These are phyloP conservation scores for Silene uniflora DNA, from an alignment of 148 eudicot genomes.

Conservation along the genomic window DNA sequence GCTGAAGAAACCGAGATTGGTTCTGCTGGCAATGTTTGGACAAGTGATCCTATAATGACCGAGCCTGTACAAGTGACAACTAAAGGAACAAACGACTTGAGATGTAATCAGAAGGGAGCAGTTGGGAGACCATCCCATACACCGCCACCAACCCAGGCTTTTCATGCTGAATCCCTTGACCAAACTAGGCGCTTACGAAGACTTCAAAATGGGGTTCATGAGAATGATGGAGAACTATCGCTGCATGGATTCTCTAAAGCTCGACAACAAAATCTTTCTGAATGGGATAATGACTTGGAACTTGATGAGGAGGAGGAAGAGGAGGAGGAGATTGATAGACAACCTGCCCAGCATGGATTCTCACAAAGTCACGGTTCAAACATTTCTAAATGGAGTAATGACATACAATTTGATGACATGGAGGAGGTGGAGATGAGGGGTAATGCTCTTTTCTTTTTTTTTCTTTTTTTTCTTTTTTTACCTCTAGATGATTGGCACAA, in stretches of 20 bases:
- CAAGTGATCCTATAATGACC: conserved; percentile 15
- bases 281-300: conserved; percentile 28
- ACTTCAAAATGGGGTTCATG: conserved; percentile 17
- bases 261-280: conserved; percentile 10
- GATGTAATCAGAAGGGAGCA: conserved; percentile 15
- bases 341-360: conserved; percentile 7
- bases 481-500: neutral
- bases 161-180: conserved; percentile 13
- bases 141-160: conserved; percentile 15
- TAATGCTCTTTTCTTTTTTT: neutral
- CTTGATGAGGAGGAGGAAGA: neutral
- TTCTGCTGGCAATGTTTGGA: conserved; percentile 20
- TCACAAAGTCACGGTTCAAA: conserved; percentile 14
- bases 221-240: conserved; percentile 21
- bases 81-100: conserved; percentile 11
- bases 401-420: conserved; percentile 30
- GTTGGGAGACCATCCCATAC: conserved; percentile 11
- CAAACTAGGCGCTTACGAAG: conserved; percentile 18
- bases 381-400: conserved; percentile 23
- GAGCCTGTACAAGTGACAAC: conserved; percentile 18
- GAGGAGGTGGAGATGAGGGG: conserved; percentile 40
- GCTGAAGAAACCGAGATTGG: conserved; percentile 17
- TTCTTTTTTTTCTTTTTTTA: neutral
- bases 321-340: conserved; percentile 23
- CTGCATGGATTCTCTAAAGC: conserved; percentile 16